A percentile compares a stretch with the other conserved stretches of the same genome.
Conservation (phyloP, 345 rosid genomes). For the Punica granatum region DNA sequence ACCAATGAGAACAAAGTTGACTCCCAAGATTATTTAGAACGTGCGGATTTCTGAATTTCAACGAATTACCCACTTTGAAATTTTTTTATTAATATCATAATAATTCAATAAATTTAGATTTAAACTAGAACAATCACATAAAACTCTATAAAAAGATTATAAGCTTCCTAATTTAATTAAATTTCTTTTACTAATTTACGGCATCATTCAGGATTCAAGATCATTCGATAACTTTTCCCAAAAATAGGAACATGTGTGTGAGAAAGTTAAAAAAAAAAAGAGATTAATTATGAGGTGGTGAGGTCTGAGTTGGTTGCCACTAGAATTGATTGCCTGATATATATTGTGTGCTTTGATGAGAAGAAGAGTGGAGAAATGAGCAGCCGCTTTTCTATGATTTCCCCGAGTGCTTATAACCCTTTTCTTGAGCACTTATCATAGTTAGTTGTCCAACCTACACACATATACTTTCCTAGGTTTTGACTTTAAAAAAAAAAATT, state of each 20-base stretch:
- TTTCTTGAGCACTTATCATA: conserved; percentile 1
- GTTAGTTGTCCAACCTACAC: background rate
- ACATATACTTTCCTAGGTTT: conserved; percentile 10
- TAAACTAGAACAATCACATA: too few relatives aligned
- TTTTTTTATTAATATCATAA: too few relatives aligned
- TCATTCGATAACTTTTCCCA: too few relatives aligned
- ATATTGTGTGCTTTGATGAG: background rate
- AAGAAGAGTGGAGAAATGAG: conserved; percentile 8
- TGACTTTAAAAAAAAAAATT: conserved; percentile 5
- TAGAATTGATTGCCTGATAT: background rate
- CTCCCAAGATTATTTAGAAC: background rate
- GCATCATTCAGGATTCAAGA: too few relatives aligned
- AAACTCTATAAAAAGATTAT: too few relatives aligned
- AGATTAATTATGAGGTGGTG: background rate
- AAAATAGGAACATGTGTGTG: background rate
- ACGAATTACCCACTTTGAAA: too few relatives aligned
- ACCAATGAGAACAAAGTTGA: background rate
- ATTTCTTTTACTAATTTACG: too few relatives aligned
- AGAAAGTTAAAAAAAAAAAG: background rate
- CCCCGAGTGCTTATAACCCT: conserved; percentile 9
- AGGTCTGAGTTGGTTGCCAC: conserved; percentile 21
- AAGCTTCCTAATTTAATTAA: too few relatives aligned
- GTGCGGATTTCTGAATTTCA: background rate
- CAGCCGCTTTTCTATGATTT: conserved; percentile 10
- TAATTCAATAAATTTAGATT: too few relatives aligned